Evolutionary conservation across 116 monocot genomes (phyloP).

Genomic region (Phalaenopsis hybrid): DNA sequence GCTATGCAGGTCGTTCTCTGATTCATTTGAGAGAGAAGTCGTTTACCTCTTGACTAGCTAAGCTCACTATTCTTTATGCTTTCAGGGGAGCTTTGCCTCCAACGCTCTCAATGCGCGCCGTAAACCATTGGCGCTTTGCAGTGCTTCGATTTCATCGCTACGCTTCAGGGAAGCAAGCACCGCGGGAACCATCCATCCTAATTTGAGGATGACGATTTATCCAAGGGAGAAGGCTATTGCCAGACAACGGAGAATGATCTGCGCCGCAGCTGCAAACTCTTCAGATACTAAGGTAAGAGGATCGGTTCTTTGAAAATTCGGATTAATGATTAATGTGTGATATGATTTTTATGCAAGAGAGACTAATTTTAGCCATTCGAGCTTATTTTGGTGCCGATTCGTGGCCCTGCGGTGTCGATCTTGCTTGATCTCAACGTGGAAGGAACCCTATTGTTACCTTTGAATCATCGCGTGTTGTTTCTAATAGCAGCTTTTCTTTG

Average conservation of each 20-base stretch:
- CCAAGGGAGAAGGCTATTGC: background rate
- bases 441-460: background rate
- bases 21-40: too few species aligned
- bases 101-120: background rate
- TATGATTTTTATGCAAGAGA: background rate
- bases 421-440: background rate
- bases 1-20: background rate
- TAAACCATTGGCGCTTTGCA: background rate
- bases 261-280: slow-evolving; percentile 5
- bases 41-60: background rate
- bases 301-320: background rate
- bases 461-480: background rate
- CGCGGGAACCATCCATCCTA: background rate
- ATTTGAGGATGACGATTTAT: background rate
- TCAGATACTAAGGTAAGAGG: slow-evolving; percentile 10
- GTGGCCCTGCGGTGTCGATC: background rate
- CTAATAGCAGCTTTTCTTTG: background rate
- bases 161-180: background rate
- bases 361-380: background rate
- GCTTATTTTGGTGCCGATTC: background rate
- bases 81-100: slow-evolving; percentile 7
- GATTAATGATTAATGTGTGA: background rate
- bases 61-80: background rate
- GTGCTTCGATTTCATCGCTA: background rate
- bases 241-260: background rate